A percentile compares a stretch with the other conserved stretches of the same genome.
phyloP scores from a whole-genome alignment of 441 rosid species.

The Isatis lusitanica region DNA sequence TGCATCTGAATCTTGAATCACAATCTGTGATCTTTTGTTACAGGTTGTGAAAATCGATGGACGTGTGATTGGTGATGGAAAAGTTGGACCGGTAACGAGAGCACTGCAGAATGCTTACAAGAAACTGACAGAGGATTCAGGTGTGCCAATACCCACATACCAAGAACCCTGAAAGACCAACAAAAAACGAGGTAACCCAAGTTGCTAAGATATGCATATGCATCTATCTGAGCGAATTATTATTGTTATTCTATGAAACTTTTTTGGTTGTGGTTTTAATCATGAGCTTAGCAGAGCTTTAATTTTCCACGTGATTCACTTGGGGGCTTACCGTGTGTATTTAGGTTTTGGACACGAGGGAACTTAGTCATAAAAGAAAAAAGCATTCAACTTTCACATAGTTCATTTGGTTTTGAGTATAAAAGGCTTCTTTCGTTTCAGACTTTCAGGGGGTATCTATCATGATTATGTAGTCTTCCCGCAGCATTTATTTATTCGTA shows the following conservation, averaged over 20 bases:
- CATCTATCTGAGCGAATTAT: neutral
- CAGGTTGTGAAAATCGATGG: constrained; percentile 83
- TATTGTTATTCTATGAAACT: neutral
- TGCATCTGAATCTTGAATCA: neutral
- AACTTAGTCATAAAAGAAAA: neutral
- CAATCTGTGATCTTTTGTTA: neutral
- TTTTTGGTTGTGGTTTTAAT: neutral
- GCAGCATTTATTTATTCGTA: neutral
- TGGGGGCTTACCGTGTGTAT: neutral
- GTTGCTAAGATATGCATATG: neutral
- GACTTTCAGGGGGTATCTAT: too few species aligned
- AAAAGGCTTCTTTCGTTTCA: neutral
- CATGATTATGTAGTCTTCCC: neutral
- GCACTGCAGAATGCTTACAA: constrained; percentile 62
- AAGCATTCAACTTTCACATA: constrained; percentile 12
- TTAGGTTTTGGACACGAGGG: neutral
- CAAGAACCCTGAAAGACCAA: constrained; percentile 21
- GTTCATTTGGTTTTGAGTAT: neutral
- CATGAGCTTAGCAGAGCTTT: neutral
- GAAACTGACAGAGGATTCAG: constrained; percentile 55
- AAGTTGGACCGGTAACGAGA: constrained; percentile 68
- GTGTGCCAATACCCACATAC: constrained; percentile 78
- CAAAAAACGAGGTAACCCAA: neutral
- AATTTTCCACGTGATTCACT: neutral
- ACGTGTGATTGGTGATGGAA: constrained; percentile 68